phyloP scores from a whole-genome alignment of 164 flowering plant species.

The Aristolochia californica region DNA sequence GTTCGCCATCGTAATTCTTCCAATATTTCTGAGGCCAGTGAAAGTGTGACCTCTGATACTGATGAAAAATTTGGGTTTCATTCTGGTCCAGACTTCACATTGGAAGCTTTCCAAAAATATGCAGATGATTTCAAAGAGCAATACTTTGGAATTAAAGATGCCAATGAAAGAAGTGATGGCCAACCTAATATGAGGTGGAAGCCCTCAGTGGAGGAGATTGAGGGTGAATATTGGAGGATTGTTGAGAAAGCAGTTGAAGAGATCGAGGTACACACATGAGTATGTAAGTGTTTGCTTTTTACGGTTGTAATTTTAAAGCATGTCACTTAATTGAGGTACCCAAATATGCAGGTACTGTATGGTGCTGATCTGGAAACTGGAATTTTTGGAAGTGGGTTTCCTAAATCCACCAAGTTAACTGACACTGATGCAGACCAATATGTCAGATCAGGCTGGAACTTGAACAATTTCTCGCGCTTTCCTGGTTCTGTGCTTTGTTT shows the following conservation, averaged over 20 bases:
- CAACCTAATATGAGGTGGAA: constrained; percentile 19
- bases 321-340: neutral
- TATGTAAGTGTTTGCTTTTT: neutral
- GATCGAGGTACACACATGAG: constrained; percentile 46
- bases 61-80: constrained; percentile 85
- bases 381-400: constrained; percentile 76
- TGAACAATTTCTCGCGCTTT: constrained; percentile 73
- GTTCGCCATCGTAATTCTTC: constrained; percentile 24
- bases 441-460: constrained; percentile 69
- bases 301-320: neutral
- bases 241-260: constrained; percentile 76
- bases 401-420: constrained; percentile 25
- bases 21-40: constrained; percentile 30
- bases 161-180: constrained; percentile 10
- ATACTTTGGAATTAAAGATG: constrained; percentile 42
- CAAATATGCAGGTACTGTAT: constrained; percentile 46
- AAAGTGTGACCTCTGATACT: constrained; percentile 26
- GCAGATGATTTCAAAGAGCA: constrained; percentile 46
- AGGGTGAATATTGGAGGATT: constrained; percentile 94
- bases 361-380: constrained; percentile 92
- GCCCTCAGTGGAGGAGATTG: constrained; percentile 69
- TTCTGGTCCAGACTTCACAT: constrained; percentile 70
- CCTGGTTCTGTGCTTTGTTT: constrained; percentile 72
- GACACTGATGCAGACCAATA: constrained; percentile 33
- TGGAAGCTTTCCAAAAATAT: constrained; percentile 48